Evolutionary conservation across 805 yeast species (phyloP).

Genomic region (Kurtzmaniella cleridarum): DNA sequence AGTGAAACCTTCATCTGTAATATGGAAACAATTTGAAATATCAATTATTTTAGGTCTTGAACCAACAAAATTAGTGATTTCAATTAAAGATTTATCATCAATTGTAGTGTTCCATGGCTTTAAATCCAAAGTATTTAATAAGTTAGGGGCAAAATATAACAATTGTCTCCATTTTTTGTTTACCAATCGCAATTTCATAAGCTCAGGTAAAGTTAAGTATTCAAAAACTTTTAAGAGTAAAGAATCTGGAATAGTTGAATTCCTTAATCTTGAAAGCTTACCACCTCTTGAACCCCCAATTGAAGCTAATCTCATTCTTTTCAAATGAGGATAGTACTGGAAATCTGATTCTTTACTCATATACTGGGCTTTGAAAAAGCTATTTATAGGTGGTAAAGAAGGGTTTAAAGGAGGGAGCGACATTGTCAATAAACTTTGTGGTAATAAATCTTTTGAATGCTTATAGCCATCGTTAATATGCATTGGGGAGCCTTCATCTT

Average conservation of each 20-base stretch:
- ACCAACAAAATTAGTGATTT: conserved; percentile 66
- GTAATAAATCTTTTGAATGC: neutral
- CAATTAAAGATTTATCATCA: conserved; percentile 50
- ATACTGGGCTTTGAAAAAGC: conserved; percentile 4
- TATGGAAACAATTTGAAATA: conserved; percentile 69
- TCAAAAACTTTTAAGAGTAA: conserved; percentile 50
- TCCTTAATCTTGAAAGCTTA: conserved; percentile 21
- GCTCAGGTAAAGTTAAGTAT: conserved; percentile 47
- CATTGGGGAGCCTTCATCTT: neutral
- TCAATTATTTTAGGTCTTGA: conserved; percentile 57
- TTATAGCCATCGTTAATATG: neutral
- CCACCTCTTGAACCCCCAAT: conserved; percentile 32
- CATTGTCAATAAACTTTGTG: conserved; percentile 6
- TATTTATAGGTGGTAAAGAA: conserved; percentile 24
- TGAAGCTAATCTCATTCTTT: conserved; percentile 44
- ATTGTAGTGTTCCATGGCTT: conserved; percentile 58
- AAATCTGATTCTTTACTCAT: conserved; percentile 21
- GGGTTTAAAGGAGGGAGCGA: conserved; percentile 39
- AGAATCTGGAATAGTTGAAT: conserved; percentile 61
- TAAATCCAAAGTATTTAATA: conserved; percentile 50
- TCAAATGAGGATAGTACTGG: conserved; percentile 51
- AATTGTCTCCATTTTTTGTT: conserved; percentile 68
- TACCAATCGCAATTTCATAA: conserved; percentile 55
- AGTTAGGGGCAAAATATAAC: conserved; percentile 48
- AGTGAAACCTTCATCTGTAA: conserved; percentile 71